phyloP scores from a whole-genome alignment of 495 filamentous ascomycete species.

The Neurospora sp. region DNA sequence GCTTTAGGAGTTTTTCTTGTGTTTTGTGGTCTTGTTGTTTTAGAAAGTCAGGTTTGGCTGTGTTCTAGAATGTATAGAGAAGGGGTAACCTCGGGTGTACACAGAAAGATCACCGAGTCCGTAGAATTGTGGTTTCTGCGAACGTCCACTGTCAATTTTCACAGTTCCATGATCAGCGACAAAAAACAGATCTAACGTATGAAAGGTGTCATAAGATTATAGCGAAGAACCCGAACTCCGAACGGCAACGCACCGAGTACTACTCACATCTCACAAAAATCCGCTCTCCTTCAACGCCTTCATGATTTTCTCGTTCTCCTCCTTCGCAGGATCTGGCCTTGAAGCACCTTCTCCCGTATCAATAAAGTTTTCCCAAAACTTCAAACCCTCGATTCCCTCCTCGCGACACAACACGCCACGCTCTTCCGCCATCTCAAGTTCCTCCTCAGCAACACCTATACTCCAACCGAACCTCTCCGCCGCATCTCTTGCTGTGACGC shows the following conservation, averaged over 20 bases:
- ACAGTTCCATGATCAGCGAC: not conserved
- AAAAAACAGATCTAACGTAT: not conserved
- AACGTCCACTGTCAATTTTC: not conserved
- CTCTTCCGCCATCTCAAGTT: conserved; percentile 94
- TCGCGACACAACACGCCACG: conserved; percentile 74
- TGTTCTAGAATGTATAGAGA: not conserved
- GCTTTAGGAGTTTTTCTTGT: not conserved
- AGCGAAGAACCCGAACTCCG: not conserved
- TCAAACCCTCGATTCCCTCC: conserved; percentile 70
- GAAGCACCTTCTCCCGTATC: conserved; percentile 29
- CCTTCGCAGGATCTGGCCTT: conserved; percentile 13
- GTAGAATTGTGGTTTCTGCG: too few relatives aligned
- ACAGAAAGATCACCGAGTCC: not conserved
- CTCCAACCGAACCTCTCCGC: conserved; percentile 96
- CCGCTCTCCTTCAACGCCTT: conserved; percentile 25
- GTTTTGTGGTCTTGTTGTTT: not conserved
- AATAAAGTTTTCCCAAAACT: conserved; percentile 70
- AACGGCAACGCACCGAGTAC: not conserved
- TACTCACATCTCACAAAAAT: conserved; percentile 25
- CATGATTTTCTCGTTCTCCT: conserved; percentile 17
- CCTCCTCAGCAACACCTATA: conserved; percentile 92
- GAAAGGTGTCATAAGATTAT: not conserved
- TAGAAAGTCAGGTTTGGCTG: not conserved
- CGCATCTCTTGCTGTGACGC: conserved; percentile 80
- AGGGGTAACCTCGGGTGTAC: not conserved